A percentile compares a stretch with the other conserved stretches of the same genome.
phyloP scores from a whole-genome alignment of 805 yeast genomes.

The Gaillardinia entomophila region DNA sequence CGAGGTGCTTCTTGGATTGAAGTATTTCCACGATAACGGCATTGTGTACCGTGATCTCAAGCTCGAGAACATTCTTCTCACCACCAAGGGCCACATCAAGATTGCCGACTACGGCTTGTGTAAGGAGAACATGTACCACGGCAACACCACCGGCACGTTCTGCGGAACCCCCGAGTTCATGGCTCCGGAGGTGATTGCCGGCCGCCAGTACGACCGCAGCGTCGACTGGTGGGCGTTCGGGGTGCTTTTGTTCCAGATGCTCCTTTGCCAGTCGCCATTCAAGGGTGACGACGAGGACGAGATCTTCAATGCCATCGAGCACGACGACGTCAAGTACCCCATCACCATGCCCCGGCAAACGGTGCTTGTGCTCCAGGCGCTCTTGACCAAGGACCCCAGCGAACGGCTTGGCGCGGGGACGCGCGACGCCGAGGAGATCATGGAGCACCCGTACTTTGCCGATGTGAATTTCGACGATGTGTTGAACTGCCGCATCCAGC shows the following conservation, averaged over 20 bases:
- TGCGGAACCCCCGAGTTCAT: conserved; percentile 99
- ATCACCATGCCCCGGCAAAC: conserved; percentile 97
- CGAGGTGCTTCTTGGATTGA: conserved; percentile 85
- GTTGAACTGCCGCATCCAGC: conserved; percentile 60
- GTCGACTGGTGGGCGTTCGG: conserved; percentile 99
- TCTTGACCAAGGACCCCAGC: conserved; percentile 83
- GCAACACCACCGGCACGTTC: conserved; percentile 84
- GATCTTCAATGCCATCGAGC: conserved; percentile 90
- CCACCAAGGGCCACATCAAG: conserved; percentile 90
- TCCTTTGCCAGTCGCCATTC: conserved; percentile 93
- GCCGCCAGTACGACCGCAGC: conserved; percentile 85
- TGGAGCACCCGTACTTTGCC: conserved; percentile 91
- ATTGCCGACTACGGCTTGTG: conserved; percentile 97
- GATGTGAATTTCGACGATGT: conserved; percentile 90
- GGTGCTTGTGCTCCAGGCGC: conserved; percentile 86
- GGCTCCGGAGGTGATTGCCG: conserved; percentile 97
- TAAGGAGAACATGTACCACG: conserved; percentile 86
- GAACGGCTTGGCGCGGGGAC: conserved; percentile 83
- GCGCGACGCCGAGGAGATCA: conserved; percentile 86
- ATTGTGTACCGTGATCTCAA: conserved; percentile 95
- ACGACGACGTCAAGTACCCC: conserved; percentile 95
- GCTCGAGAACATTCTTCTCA: conserved; percentile 85
- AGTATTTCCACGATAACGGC: conserved; percentile 92
- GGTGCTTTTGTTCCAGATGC: conserved; percentile 91
- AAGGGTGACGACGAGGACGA: conserved; percentile 97